Evolutionary conservation across 257 asterid species (phyloP).

Genomic region (Solanum lycopersicoides): DNA sequence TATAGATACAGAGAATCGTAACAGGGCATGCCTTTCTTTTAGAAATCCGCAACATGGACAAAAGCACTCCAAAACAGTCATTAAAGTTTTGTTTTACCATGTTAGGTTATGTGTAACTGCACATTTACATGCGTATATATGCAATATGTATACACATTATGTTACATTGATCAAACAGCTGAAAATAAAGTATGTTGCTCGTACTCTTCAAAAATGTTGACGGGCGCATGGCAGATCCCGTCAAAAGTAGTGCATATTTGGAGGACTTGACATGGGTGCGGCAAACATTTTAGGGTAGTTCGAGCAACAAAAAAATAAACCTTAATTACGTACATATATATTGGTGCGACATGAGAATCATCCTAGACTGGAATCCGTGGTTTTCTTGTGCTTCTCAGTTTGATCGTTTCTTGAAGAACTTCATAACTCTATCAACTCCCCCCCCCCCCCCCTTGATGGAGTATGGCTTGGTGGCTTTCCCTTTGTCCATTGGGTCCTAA

Average conservation of each 20-base stretch:
- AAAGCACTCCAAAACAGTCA: background rate
- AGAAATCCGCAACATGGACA: background rate
- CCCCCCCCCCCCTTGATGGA: background rate
- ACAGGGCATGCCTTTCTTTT: background rate
- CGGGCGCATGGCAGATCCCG: background rate
- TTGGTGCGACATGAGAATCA: background rate
- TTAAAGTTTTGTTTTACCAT: background rate
- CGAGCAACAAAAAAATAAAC: background rate
- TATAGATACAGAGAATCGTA: background rate
- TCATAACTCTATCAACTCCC: background rate
- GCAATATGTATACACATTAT: background rate
- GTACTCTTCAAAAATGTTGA: background rate
- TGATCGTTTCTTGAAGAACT: background rate
- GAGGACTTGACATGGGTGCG: background rate
- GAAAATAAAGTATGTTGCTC: background rate
- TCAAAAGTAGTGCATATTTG: background rate
- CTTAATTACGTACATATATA: background rate
- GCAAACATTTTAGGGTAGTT: background rate
- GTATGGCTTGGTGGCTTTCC: slow-evolving; percentile 21
- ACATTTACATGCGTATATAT: background rate
- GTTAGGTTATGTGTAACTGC: background rate
- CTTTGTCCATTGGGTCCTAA: slow-evolving; percentile 29
- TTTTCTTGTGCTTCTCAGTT: background rate
- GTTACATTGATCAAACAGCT: background rate
- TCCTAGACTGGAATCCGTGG: background rate